Base-by-base conservation (phyloP, 805 yeast species). In the Yamadazyma kitorensis region DNA sequence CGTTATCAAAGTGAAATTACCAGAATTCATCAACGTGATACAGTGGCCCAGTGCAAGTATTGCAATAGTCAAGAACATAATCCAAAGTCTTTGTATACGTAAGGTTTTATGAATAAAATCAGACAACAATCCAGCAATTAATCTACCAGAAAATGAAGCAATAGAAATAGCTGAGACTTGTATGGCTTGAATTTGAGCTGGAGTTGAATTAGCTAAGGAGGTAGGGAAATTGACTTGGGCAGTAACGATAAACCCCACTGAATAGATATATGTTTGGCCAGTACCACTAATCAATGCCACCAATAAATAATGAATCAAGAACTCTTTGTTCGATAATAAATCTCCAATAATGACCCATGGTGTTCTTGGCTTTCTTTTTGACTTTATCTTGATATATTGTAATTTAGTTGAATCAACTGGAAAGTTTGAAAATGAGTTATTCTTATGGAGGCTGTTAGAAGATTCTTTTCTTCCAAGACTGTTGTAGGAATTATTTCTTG, bases 201-300 rank as follows among this genome's bases (percentile, higher is more conserved):
- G 59, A 17, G 44, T 32, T 20, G 28, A 36, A 8, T 17, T 30
- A 13, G 17, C n/a, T 4, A 18, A 17, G 17, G 24, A 17, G 14
- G 16, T 52, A 42, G 48, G 57, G 38, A 49, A 56, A 27, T 54
- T 47, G 33, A 49, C 53, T 38, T 66, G 72, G 2, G 73, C 70
- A 3, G 59, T 53, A 7, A 81, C 83, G n/a, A 84, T 69, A 48
- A 78, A 83, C 0, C 94, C 94, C 22, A 84, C 80, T 2, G 84
- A 72, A 49, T 70, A 84, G 17, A 84, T 82, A 50, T 82, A 84
- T 55, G 76, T 73, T 52, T 82, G 89, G 3, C 88, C 85, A 27
- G 78, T 63, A 1, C 86, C 81, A 49, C 80, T 74, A 27, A 76
- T 57, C 4, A 74, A 54, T 0, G 84, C 76, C 16, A 81, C 61